Base-by-base conservation (phyloP, 73 alveolate genomes). In the Paramecium bursaria region DNA sequence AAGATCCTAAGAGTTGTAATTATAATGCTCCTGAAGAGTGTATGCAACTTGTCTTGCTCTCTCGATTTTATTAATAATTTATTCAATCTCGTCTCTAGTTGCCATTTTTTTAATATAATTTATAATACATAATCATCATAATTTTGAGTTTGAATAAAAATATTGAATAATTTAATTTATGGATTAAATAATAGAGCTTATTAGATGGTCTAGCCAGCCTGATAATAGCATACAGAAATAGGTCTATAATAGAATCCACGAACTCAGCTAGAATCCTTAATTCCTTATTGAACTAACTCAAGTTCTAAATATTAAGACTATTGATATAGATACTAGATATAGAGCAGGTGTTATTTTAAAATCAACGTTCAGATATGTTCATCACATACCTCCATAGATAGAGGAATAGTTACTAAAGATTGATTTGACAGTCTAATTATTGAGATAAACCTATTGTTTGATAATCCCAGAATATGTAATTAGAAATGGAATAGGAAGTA, bases 401-500 rank as follows among this genome's bases (percentile, higher is more conserved):
- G 33, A 67, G 13, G 6, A 67, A 17, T 39, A 39, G 57, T 47
- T 67, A 30, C 7, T 67, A 21, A 1, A 67, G 44, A 57, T 67
- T 4, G 55, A 67, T 67, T 39, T 67, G 21, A 31, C 26, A 25
- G 50, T 67, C 2, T 42, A 67, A 67, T 15, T 67, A 14, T 31
- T 67, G 39, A 14, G 82, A 23, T 42, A 67, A 14, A 57, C 82
- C 33, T 67, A 39, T 67, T 7, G 33, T 42, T 39, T 67, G 2
- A 27, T 67, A 17, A 57, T 67, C 4, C 82, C 82, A 2, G 82
- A 67, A 67, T 26, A 39, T 33, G 55, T 67, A 4, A 57, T 67
- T 1, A 67, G 82, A 42, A 67, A 67, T 67, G 55, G 82, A 11
- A 67, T 67, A 1, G 44, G 44, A 67, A 67, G 55, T 67, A 67